phyloP scores from a whole-genome alignment of 495 filamentous ascomycete genomes.

The Penicillium canariense region DNA sequence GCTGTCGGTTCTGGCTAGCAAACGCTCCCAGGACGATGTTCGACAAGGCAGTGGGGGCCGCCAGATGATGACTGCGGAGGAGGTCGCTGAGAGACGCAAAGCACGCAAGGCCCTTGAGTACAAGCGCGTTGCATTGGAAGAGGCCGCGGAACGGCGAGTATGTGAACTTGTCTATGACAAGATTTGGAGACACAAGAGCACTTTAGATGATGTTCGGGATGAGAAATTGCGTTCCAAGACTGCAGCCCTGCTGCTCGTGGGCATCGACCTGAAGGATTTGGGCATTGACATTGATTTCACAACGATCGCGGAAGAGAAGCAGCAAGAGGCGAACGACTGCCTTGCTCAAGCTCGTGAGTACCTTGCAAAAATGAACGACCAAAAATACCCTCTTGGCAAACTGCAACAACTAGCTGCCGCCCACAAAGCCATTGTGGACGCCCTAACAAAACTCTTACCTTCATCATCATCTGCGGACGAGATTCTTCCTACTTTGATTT shows the following conservation, averaged over 20 bases:
- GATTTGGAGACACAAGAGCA: slow-evolving; percentile 87
- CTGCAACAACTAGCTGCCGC: slow-evolving; percentile 82
- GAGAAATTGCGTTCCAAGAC: slow-evolving; percentile 94
- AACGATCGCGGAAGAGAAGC: slow-evolving; percentile 54
- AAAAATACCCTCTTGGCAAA: slow-evolving; percentile 86
- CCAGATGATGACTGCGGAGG: slow-evolving; percentile 89
- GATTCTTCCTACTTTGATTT: slow-evolving; percentile 94
- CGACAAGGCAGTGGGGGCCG: slow-evolving; percentile 50
- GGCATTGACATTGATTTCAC: slow-evolving; percentile 67
- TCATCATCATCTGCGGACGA: slow-evolving; percentile 95
- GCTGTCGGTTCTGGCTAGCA: slow-evolving; percentile 25
- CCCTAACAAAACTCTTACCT: slow-evolving; percentile 67
- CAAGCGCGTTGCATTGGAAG: slow-evolving; percentile 75
- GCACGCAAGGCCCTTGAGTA: slow-evolving; percentile 73
- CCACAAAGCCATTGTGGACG: slow-evolving; percentile 93
- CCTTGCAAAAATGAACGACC: slow-evolving; percentile 79
- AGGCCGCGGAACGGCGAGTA: slow-evolving; percentile 84
- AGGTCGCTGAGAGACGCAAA: slow-evolving; percentile 74
- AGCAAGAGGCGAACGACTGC: slow-evolving; percentile 68
- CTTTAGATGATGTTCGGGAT: slow-evolving; percentile 91
- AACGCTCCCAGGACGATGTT: slow-evolving; percentile 29
- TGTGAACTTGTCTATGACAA: slow-evolving; percentile 84
- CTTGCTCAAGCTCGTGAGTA: slow-evolving; percentile 72
- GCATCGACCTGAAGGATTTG: slow-evolving; percentile 82
- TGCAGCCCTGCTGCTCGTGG: slow-evolving; percentile 83